A percentile compares a stretch with the other conserved stretches of the same genome.
These are phyloP conservation scores for Firmiana major DNA, from an alignment of 345 rosid species.

Conservation along the genomic window DNA sequence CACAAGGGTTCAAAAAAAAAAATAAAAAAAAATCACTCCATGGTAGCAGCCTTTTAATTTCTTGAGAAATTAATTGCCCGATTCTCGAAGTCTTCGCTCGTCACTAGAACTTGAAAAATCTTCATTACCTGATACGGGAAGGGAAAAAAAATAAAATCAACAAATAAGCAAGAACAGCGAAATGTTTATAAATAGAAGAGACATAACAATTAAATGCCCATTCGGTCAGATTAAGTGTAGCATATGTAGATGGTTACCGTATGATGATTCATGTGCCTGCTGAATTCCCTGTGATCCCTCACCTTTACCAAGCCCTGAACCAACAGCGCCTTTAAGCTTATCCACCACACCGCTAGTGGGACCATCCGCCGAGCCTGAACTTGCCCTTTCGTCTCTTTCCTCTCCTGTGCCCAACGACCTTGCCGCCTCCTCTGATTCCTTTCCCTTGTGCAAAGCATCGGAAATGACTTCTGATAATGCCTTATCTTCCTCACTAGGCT, in stretches of 20 bases:
- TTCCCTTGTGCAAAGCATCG: constrained; percentile 37
- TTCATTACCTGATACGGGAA: constrained; percentile 1
- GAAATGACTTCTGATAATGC: constrained; percentile 59
- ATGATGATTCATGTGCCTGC: constrained; percentile 26
- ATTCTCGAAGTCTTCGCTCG: constrained; percentile 33
- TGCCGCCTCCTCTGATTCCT: constrained; percentile 56
- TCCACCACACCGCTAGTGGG: constrained; percentile 41
- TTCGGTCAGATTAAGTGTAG: not conserved
- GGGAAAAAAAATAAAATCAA: not conserved
- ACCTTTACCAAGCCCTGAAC: constrained; percentile 49
- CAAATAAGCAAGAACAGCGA: not conserved
- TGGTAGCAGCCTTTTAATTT: not conserved
- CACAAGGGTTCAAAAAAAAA: too few relatives aligned
- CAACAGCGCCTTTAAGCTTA: constrained; percentile 50
- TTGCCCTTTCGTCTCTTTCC: constrained; percentile 19
- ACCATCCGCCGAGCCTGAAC: constrained; percentile 14
- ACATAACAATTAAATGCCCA: not conserved
- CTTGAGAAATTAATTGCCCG: constrained; percentile 29
- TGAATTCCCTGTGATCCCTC: constrained; percentile 24
- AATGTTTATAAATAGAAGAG: not conserved
- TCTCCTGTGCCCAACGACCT: constrained; percentile 34
- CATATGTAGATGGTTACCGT: constrained; percentile 16
- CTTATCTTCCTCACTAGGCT: constrained; percentile 73
- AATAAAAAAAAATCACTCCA: not conserved
- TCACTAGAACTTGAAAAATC: constrained; percentile 13